Evolutionary conservation across 495 filamentous ascomycete species (phyloP), one percentile per base, ranked within the genome.

Genomic region (Xylaria telfairii): DNA sequence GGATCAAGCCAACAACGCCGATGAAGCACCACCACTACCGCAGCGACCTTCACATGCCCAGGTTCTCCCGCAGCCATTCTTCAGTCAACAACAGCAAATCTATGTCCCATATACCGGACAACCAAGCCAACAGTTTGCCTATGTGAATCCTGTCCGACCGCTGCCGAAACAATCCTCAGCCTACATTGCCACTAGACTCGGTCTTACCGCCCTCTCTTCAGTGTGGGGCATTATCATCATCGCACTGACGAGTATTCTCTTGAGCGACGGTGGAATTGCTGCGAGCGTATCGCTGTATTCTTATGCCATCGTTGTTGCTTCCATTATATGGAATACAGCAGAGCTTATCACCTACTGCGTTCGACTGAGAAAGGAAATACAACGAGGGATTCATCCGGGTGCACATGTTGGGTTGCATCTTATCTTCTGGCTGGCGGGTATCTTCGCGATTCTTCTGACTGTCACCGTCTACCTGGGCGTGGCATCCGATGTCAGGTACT

Each of bases 321-420:
- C 81, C 1, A 72, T 82, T 10, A 17, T 84, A 28, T 82, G 83
- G 76, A 77, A 76, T 21, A 51, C 70, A 10, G 65, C 78, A 49
- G 83, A 86, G 54, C 60, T 82, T 17, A 71, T 84, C 44, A 77
- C 70, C 5, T 74, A 74, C 12, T 73, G 57, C 24, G 42, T 75
- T 15, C 78, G 77, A 17, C 30, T 54, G 28, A 70, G 71, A 32
- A 74, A 75, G 13, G 41, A 74, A 21, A 53, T 68, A 0, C 72
- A 76, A 37, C 75, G 79, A 9, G 79, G 75, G 21, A 77, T 81
- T 42, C 76, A 79, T 65, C 76, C 81, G 0, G 81, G 81, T 42
- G 79, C 80, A 1, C 80, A 83, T 46, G 81, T 83, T 0, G 80
- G 75, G 21, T 65, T 81, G 32, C 79, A 80, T 57, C 74, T 83